These are phyloP conservation scores for Rhododendron williamsianum DNA, from an alignment of 148 eudicot genomes.

Conservation along the genomic window DNA sequence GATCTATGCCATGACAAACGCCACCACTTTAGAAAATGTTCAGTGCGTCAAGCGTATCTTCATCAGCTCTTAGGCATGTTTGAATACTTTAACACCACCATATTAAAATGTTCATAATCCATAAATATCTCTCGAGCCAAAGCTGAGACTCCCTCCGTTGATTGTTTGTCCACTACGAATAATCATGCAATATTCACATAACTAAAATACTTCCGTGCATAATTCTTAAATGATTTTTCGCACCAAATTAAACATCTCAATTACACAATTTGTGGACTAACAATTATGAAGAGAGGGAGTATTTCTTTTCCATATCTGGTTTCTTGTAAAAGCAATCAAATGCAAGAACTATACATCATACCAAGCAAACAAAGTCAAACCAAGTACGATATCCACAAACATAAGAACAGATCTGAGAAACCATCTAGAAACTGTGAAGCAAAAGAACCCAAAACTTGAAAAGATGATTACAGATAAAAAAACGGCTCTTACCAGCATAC, in stretches of 20 bases:
- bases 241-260: background rate
- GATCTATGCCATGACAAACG: background rate
- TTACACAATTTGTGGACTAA: background rate
- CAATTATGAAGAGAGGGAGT: background rate
- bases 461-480: background rate
- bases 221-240: background rate
- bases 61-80: background rate
- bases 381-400: background rate
- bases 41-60: background rate
- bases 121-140: background rate
- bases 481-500: background rate
- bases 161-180: background rate
- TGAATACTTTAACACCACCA: background rate
- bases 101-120: background rate
- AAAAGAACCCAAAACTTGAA: background rate
- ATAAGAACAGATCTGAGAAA: background rate
- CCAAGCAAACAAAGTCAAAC: background rate
- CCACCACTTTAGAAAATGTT: background rate
- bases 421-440: background rate
- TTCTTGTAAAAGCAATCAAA: background rate
- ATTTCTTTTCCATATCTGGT: background rate
- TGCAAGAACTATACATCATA: background rate
- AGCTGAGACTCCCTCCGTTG: background rate
- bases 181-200: background rate
- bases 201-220: background rate